These are phyloP conservation scores for Hypoxylon fuscum DNA, from an alignment of 495 filamentous ascomycete species.

Conservation along the genomic window DNA sequence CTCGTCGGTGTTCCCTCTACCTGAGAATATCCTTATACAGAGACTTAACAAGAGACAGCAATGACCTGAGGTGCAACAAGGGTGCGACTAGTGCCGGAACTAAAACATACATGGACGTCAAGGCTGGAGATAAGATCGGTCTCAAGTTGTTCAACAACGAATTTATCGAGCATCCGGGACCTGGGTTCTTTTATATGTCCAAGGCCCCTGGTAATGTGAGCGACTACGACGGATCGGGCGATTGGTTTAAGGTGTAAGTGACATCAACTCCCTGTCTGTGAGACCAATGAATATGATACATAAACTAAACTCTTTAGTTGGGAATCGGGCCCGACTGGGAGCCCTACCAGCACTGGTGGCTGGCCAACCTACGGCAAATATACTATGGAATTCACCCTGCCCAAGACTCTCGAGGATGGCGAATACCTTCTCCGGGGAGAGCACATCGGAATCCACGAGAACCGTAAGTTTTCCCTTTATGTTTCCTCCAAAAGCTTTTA, in stretches of 20 bases:
- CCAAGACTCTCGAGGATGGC: conserved; percentile 55
- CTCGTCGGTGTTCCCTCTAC: conserved; percentile 18
- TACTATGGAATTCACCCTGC: conserved; percentile 60
- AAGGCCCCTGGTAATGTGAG: conserved; percentile 53
- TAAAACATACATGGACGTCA: conserved; percentile 47
- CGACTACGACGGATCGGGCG: conserved; percentile 57
- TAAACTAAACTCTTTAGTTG: conserved; percentile 21
- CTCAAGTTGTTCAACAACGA: conserved; percentile 58
- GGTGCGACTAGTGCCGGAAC: conserved; percentile 46
- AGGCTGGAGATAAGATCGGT: conserved; percentile 57
- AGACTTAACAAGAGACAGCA: conserved; percentile 22
- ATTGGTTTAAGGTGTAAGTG: conserved; percentile 64
- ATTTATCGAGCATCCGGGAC: conserved; percentile 58
- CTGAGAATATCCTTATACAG: neutral
- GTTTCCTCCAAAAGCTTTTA: conserved; percentile 2
- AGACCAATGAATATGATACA: neutral
- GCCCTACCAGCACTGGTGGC: conserved; percentile 41
- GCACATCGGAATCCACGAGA: conserved; percentile 64
- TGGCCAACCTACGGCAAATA: conserved; percentile 52
- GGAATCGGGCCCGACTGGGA: conserved; percentile 46
- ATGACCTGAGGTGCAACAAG: conserved; percentile 60
- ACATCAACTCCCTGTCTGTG: conserved; percentile 4
- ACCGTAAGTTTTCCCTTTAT: conserved; percentile 29
- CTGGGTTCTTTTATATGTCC: conserved; percentile 58
- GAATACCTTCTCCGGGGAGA: conserved; percentile 66